phyloP scores from a whole-genome alignment of 148 eudicot genomes.

The Vaccinium darrowii region DNA sequence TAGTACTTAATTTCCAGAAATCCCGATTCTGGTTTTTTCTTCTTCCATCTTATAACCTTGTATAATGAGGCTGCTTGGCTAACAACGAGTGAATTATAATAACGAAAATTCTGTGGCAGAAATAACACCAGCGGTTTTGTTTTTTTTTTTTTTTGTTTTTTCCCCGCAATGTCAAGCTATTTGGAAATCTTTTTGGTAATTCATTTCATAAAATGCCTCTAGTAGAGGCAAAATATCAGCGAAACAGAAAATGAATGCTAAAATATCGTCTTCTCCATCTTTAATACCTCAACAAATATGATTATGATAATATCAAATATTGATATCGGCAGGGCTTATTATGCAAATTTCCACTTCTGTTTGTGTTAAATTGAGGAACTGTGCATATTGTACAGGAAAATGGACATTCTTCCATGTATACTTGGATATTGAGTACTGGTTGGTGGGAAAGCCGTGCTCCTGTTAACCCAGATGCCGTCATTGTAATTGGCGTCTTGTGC shows the following conservation, averaged over 20 bases:
- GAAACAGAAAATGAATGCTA: not conserved
- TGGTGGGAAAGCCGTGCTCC: constrained; percentile 89
- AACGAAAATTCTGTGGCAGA: not conserved
- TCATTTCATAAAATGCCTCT: not conserved
- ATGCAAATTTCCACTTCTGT: not conserved
- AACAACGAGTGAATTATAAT: not conserved
- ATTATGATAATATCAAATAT: too few species aligned
- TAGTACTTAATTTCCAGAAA: not conserved
- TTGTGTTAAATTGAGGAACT: not conserved
- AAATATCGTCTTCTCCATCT: not conserved
- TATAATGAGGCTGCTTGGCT: not conserved
- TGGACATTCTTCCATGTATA: constrained; percentile 75
- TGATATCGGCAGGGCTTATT: too few species aligned
- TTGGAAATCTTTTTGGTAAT: not conserved
- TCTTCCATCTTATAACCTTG: not conserved
- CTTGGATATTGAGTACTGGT: constrained; percentile 91
- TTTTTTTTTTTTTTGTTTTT: not conserved
- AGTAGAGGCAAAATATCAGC: not conserved
- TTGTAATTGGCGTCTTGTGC: constrained; percentile 64
- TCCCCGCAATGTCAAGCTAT: not conserved
- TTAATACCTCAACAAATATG: not conserved
- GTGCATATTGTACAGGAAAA: constrained; percentile 53
- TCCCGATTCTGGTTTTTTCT: not conserved
- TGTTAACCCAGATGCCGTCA: constrained; percentile 75
- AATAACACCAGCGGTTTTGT: too few species aligned